Evolutionary conservation across 306 rosid genomes (phyloP).

Genomic region (Elaeagnus macrophylla): DNA sequence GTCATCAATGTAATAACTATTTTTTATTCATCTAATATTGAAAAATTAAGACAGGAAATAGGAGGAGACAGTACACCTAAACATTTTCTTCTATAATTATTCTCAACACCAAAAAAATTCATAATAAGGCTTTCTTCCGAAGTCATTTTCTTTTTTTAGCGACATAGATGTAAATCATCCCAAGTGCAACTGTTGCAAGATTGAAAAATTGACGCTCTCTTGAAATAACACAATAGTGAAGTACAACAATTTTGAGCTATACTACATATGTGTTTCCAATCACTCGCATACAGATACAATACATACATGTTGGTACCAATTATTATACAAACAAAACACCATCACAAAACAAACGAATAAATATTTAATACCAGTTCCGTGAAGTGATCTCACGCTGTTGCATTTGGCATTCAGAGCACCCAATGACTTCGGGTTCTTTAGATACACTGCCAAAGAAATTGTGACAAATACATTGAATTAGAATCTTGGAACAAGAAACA

Average conservation of each 20-base stretch:
- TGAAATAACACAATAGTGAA: too few relatives aligned
- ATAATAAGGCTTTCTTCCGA: too few relatives aligned
- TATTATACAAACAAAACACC: not conserved
- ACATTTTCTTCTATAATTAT: not conserved
- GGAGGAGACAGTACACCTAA: not conserved
- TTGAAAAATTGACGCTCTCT: too few relatives aligned
- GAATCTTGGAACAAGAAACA: too few relatives aligned
- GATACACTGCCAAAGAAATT: slow-evolving; percentile 22
- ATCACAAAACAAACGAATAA: not conserved
- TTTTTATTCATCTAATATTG: too few relatives aligned
- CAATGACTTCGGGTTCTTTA: slow-evolving; percentile 34
- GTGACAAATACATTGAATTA: too few relatives aligned
- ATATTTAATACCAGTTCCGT: slow-evolving; percentile 53
- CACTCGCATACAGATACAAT: not conserved
- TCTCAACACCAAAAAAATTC: not conserved
- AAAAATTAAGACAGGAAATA: not conserved
- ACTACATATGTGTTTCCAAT: not conserved
- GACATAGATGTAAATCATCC: too few relatives aligned
- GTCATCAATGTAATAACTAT: not conserved
- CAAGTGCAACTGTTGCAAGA: too few relatives aligned
- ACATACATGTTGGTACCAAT: not conserved
- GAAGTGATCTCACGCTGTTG: slow-evolving; percentile 41
- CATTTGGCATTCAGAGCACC: slow-evolving; percentile 39
- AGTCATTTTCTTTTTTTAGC: too few relatives aligned
- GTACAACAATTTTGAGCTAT: not conserved